Evolutionary conservation across 441 rosid species (phyloP).

Genomic region (Erodium moschatum): DNA sequence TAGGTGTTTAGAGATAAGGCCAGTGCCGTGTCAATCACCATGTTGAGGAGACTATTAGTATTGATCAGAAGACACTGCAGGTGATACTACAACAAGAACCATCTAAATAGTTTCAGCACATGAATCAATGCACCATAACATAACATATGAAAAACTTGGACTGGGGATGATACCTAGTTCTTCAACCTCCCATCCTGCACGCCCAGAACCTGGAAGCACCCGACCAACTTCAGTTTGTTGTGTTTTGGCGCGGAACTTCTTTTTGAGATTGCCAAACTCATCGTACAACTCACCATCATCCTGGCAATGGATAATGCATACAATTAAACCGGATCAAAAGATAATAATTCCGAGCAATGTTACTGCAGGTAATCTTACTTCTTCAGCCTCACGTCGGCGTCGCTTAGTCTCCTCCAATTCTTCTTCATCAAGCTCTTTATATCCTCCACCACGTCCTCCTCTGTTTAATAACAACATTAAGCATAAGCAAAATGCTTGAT

Average conservation of each 20-base stretch:
- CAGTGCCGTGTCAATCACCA: background rate
- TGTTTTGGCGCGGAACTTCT: slow-evolving; percentile 80
- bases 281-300: slow-evolving; percentile 96
- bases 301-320: slow-evolving; percentile 30
- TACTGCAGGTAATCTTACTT: slow-evolving; percentile 36
- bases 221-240: slow-evolving; percentile 60
- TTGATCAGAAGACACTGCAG: background rate
- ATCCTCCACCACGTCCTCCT: slow-evolving; percentile 98
- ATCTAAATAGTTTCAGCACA: background rate
- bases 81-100: background rate
- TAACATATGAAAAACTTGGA: background rate
- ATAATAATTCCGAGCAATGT: slow-evolving; percentile 13
- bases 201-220: slow-evolving; percentile 68
- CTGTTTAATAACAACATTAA: slow-evolving; percentile 29
- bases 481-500: background rate
- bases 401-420: slow-evolving; percentile 90
- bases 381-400: slow-evolving; percentile 81
- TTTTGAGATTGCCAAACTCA: slow-evolving; percentile 95
- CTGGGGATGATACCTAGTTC: slow-evolving; percentile 49
- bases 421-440: slow-evolving; percentile 96
- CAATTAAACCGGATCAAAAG: slow-evolving; percentile 17
- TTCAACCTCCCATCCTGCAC: slow-evolving; percentile 98
- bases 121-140: background rate
- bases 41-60: background rate
- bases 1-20: too few species aligned